Base-by-base conservation (phyloP, 1,284 basidiomycete genomes). In the Agroathelia rolfsii region DNA sequence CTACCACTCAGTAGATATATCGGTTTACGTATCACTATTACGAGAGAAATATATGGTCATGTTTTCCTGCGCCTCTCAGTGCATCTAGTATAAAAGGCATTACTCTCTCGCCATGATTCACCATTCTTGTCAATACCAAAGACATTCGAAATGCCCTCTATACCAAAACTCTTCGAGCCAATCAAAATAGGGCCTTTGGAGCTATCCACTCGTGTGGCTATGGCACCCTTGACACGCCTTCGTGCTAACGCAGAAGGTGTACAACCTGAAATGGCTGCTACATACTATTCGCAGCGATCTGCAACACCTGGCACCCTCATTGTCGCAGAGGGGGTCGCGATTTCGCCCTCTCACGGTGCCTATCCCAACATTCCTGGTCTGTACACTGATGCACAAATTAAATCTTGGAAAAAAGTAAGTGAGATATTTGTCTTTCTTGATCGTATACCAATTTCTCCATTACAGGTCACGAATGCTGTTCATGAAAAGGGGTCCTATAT, bases 131-230 rank as follows among this genome's bases (percentile, higher is more conserved):
- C 16, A n/a, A 14, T 18, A 9, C 22, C 22, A 24, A n/a, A 24
- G 22, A 24, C 30, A 28, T 9, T 28, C 26, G n/a, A n/a, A n/a
- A n/a, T n/a, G n/a, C n/a, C 3, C 14, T 19, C 56, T 1, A 60
- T 73, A 12, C 76, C 78, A 1, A 69, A 64, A 43, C 48, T 82
- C 3, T 84, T 84, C 51, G 59, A 73, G 42, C 72, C 75, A 4
- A 45, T 84, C 31, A 71, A 58, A 38, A 73, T 85, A n/a, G 55
- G 56, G 9, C 21, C 34, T 2, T 21, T 51, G 16, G 31, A 44
- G 5, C 47, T 59, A 20, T 41, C 28, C 48, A 55, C 33, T 35
- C 46, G 58, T 9, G 34, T 59, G 10, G 50, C 44, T 14, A 40
- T 60, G 34, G 58, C 58, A 3, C 56, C 56, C 7, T 33, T 59